These are phyloP conservation scores for Begonia loranthoides DNA, from an alignment of 306 rosid species.

Conservation along the genomic window DNA sequence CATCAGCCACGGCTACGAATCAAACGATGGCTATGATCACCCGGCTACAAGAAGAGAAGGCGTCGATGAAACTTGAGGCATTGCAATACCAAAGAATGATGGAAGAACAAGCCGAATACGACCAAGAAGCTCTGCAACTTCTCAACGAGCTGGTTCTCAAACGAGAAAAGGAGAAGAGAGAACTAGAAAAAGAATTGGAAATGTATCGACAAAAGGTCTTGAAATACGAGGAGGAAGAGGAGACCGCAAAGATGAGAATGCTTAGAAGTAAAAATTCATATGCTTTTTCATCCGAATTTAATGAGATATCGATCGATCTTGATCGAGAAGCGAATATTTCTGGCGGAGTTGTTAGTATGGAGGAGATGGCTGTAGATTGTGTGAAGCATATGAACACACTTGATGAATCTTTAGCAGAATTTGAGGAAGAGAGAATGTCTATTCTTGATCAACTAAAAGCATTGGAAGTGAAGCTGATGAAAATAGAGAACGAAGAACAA, in stretches of 20 bases:
- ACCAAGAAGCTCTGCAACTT: constrained; percentile 90
- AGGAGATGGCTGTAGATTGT: constrained; percentile 25
- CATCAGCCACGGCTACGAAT: constrained; percentile 82
- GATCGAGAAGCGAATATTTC: constrained; percentile 57
- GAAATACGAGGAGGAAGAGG: constrained; percentile 63
- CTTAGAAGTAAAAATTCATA: constrained; percentile 63
- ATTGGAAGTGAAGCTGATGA: constrained; percentile 72
- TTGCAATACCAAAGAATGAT: constrained; percentile 96
- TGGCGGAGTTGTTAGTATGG: constrained; percentile 57
- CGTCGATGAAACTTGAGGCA: constrained; percentile 98
- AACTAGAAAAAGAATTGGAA: constrained; percentile 75
- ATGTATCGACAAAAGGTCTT: constrained; percentile 50
- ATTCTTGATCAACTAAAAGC: constrained; percentile 73
- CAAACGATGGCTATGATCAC: constrained; percentile 99
- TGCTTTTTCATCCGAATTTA: constrained; percentile 56
- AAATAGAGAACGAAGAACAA: constrained; percentile 51
- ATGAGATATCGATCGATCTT: constrained; percentile 57
- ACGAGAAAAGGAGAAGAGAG: constrained; percentile 84
- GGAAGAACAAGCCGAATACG: constrained; percentile 98
- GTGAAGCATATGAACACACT: background rate
- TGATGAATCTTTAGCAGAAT: constrained; percentile 31
- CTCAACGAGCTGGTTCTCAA: constrained; percentile 79
- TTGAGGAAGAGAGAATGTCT: constrained; percentile 84
- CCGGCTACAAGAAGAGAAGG: constrained; percentile 96
- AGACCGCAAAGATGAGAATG: constrained; percentile 26